A percentile compares a stretch with the other conserved stretches of the same genome.
Evolutionary conservation across 768 basidiomycete genomes (phyloP).

Genomic region (Rhodotorula kratochvilovae): DNA sequence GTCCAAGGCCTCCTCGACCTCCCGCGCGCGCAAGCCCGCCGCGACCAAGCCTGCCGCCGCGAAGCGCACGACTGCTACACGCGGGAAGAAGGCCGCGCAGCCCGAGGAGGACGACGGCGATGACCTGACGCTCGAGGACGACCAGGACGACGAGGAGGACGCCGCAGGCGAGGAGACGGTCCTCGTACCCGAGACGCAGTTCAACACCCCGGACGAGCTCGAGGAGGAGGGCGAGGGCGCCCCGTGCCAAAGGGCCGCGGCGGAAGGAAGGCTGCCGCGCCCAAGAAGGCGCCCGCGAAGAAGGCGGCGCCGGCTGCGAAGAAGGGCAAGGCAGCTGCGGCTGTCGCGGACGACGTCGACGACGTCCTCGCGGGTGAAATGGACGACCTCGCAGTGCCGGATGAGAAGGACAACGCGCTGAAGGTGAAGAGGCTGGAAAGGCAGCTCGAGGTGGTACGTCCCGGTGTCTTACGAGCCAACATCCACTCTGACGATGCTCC

Average conservation of each 20-base stretch:
- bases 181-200: conserved; percentile 24
- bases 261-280: conserved; percentile 1
- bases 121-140: neutral
- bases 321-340: neutral
- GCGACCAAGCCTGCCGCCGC: neutral
- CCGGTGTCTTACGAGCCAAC: too few relatives aligned
- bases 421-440: conserved; percentile 28
- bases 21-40: neutral
- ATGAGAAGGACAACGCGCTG: neutral
- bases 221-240: neutral
- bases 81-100: neutral
- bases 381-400: neutral
- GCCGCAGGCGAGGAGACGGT: conserved; percentile 1
- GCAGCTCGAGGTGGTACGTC: conserved; percentile 29
- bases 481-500: neutral
- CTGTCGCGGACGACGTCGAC: neutral
- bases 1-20: neutral
- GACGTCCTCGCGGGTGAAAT: neutral
- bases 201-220: neutral
- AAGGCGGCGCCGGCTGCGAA: conserved; percentile 3
- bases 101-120: neutral
- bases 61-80: neutral
- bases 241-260: neutral
- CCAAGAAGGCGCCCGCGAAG: conserved; percentile 5
- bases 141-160: neutral